Base-by-base conservation (phyloP, 306 rosid genomes). In the Ziziphus jujuba region DNA sequence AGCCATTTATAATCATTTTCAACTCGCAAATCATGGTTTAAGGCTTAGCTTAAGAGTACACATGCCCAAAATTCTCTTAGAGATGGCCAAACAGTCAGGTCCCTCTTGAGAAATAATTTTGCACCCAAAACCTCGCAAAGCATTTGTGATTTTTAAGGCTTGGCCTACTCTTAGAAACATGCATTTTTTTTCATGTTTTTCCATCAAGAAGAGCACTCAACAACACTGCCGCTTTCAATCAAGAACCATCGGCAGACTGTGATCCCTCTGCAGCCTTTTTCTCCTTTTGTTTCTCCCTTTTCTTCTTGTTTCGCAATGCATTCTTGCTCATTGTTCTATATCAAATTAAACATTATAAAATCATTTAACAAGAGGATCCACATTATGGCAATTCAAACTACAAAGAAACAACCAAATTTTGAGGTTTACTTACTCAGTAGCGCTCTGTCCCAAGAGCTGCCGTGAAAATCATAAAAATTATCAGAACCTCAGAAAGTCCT, bases 271-370 rank as follows among this genome's bases (percentile, higher is more conserved):
- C 83, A 6, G 82, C 90, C 89, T 83, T 92, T 77, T 87, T 92
- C 82, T 92, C 97, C 79, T 58, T 89, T 63, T 89, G 98, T 76
- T 88, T 86, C 89, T 89, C 97, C 84, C 91, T 87, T 80, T 90
- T 92, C 80, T 90, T 92, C 96, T 92, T 92, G 88, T 90, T 92
- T 65, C 84, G 72, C 67, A 83, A 56, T 2, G 98, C 96, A 67
- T 81, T 90, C 86, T 92, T 92, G 85, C 98, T 90, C 82, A 74
- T 7, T 66, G 90, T 23, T 63, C 98, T 92, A 60, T 64, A 76
- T 72, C 50, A 67, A 66, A 67, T 57, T 73, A 72, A 76, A 63
- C 4, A 54, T 34, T 34, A 16, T 33, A 72, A 34, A 51, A 53
- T 31, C 47, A 68, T 25, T 77, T 72, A 48, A 47, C 28, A 55